Evolutionary conservation across 2,329 filamentous ascomycete species (phyloP).

Genomic region (Cladophialophora exuberans): DNA sequence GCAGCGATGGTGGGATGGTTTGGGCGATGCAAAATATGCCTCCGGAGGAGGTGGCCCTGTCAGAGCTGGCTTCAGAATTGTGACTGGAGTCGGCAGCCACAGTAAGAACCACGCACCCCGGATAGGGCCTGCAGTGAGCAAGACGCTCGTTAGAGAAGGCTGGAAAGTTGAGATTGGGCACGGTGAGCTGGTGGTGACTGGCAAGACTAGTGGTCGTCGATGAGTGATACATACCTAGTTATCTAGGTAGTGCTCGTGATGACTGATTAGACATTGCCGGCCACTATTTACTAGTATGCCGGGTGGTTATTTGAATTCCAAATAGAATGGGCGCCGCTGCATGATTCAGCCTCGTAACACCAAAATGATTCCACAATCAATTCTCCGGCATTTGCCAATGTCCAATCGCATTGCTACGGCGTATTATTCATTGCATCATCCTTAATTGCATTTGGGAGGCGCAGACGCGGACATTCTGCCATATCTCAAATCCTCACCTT

Average conservation of each 20-base stretch:
- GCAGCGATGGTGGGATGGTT: conserved; percentile 72
- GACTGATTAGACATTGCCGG: too few species aligned
- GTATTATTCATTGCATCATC: conserved; percentile 15
- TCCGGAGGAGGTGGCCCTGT: conserved; percentile 48
- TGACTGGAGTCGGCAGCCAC: conserved; percentile 81
- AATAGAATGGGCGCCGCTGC: conserved; percentile 8
- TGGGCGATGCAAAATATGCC: conserved; percentile 67
- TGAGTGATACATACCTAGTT: conserved; percentile 6
- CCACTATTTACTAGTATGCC: too few species aligned
- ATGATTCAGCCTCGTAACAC: conserved; percentile 10
- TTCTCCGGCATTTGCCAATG: background rate
- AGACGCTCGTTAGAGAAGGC: conserved; percentile 73
- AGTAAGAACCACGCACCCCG: conserved; percentile 75
- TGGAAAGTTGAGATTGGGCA: conserved; percentile 78
- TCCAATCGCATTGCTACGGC: background rate
- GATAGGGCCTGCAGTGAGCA: conserved; percentile 78
- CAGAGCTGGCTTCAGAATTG: conserved; percentile 67
- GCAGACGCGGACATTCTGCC: too few species aligned
- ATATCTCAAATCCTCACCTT: conserved; percentile 12
- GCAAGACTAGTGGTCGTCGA: conserved; percentile 48
- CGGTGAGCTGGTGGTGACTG: conserved; percentile 72
- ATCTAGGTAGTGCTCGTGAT: too few species aligned
- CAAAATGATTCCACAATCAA: conserved; percentile 17
- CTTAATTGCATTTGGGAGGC: conserved; percentile 1
- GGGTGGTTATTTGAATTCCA: conserved; percentile 4